phyloP scores from a whole-genome alignment of 73 alveolate species.

The Effrenium voratum region DNA sequence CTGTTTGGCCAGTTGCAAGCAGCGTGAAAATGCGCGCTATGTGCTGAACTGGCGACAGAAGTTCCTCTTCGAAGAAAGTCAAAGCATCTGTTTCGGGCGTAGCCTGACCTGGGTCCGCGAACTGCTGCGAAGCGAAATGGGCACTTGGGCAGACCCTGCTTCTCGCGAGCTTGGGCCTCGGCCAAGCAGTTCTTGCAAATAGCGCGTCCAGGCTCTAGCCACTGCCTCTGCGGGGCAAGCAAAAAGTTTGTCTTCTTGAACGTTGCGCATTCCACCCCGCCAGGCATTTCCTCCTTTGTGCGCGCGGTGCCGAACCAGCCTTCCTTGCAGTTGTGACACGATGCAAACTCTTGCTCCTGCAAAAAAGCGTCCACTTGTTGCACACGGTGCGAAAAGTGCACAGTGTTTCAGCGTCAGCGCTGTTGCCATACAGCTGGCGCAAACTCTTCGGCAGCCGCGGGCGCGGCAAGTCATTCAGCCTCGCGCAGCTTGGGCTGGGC shows the following conservation, averaged over 20 bases:
- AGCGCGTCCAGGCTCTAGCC: neutral
- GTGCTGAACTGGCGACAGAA: neutral
- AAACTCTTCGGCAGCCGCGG: neutral
- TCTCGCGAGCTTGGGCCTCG: neutral
- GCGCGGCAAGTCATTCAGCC: neutral
- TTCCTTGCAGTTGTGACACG: neutral
- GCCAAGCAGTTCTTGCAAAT: neutral
- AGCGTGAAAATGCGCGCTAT: neutral
- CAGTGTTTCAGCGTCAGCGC: neutral
- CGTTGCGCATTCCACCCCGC: neutral
- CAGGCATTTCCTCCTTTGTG: neutral
- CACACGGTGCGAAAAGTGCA: neutral
- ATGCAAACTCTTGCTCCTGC: neutral
- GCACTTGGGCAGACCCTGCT: neutral
- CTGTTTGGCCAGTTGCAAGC: neutral
- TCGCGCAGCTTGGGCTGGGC: neutral
- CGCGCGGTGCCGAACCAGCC: neutral
- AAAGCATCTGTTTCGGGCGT: neutral
- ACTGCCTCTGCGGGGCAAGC: neutral
- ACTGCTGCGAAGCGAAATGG: neutral
- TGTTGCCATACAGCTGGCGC: slow-evolving; percentile 15
- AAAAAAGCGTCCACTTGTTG: neutral
- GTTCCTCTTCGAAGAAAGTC: no score
- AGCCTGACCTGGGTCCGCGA: neutral
- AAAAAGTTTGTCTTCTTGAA: neutral